phyloP scores from a whole-genome alignment of 2,329 filamentous ascomycete species.

The Claviceps arundinis region DNA sequence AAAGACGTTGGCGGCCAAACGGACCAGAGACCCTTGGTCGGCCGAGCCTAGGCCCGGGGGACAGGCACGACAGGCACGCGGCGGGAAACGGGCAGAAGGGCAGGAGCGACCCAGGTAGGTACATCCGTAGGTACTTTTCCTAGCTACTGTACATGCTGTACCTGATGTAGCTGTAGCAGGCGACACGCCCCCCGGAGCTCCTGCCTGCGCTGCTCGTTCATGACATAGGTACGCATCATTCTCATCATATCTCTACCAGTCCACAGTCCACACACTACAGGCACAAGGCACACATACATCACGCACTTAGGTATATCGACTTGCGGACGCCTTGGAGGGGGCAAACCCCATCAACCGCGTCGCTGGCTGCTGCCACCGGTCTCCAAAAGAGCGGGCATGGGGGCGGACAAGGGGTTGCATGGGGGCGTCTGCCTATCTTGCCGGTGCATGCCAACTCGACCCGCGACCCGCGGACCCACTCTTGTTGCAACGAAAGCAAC shows the following conservation, averaged over 20 bases:
- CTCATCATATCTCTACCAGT: not conserved
- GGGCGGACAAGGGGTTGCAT: not conserved
- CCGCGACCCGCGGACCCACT: too few species aligned
- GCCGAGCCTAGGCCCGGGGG: not conserved
- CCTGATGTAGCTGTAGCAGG: not conserved
- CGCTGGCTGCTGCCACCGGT: constrained; percentile 1
- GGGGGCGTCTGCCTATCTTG: not conserved
- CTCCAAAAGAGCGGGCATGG: constrained; percentile 2
- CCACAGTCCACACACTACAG: not conserved
- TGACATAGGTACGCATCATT: not conserved
- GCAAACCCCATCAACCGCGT: constrained; percentile 1
- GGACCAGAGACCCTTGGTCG: not conserved
- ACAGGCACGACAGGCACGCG: too few species aligned
- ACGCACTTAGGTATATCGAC: too few species aligned
- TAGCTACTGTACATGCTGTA: too few species aligned
- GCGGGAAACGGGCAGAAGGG: too few species aligned
- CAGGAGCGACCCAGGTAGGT: not conserved
- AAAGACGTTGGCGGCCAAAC: not conserved
- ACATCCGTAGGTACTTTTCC: too few species aligned
- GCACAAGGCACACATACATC: not conserved
- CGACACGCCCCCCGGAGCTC: not conserved
- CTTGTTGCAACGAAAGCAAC: too few species aligned
- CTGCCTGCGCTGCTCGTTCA: constrained; percentile 4
- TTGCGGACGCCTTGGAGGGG: not conserved
- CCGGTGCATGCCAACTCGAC: too few species aligned